Evolutionary conservation across 2,329 filamentous ascomycete genomes (phyloP).

Genomic region (Aspergillus fumigatus): DNA sequence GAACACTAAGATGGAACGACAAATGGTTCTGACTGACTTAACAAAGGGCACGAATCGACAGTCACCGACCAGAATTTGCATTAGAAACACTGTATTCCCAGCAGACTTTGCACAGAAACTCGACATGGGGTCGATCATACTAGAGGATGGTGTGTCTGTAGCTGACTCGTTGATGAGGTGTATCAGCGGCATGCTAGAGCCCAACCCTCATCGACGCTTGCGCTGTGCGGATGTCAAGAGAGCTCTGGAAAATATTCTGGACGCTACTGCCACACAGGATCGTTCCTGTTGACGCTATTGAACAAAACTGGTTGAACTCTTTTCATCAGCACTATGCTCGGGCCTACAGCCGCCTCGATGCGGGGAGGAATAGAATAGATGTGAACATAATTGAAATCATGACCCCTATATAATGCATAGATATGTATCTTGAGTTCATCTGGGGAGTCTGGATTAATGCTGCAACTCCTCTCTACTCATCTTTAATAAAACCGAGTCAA

Average conservation of each 20-base stretch:
- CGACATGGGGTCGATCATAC: constrained; percentile 23
- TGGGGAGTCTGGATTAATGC: not conserved
- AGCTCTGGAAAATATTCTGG: constrained; percentile 28
- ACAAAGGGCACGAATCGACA: constrained; percentile 23
- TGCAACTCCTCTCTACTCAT: not conserved
- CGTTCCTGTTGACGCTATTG: not conserved
- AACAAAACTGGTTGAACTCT: not conserved
- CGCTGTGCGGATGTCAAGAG: constrained; percentile 32
- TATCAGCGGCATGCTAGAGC: constrained; percentile 41
- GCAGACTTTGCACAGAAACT: constrained; percentile 36
- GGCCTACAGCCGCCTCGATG: not conserved
- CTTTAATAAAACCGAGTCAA: not conserved
- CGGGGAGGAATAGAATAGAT: not conserved
- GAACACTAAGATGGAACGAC: constrained; percentile 46
- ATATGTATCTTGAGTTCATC: not conserved
- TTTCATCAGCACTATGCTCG: not conserved
- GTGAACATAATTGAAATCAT: not conserved
- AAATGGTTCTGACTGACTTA: constrained; percentile 39
- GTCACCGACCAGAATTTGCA: not conserved
- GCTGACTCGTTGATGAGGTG: constrained; percentile 33
- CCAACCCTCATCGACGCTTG: constrained; percentile 34
- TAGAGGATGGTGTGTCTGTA: constrained; percentile 25
- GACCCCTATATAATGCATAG: not conserved
- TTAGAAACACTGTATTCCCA: constrained; percentile 27
- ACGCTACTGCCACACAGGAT: constrained; percentile 11